Evolutionary conservation across 2,329 filamentous ascomycete species (phyloP), one percentile per base, ranked within the genome.

Genomic region (Cordyceps pruinosa): DNA sequence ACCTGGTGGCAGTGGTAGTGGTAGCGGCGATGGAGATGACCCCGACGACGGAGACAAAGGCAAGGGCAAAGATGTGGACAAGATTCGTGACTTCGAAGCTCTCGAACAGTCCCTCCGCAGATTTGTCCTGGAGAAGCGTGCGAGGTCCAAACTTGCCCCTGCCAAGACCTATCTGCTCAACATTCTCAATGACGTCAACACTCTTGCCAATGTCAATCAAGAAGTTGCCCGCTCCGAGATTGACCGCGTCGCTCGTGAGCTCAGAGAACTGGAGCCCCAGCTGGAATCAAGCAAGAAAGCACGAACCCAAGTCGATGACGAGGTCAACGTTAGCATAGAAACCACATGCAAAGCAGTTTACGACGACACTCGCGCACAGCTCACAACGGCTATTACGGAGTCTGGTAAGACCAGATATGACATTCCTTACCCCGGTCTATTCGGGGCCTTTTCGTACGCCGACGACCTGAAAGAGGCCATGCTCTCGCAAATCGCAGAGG

Each of bases 81-180:
- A 95, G 72, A 79, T 92, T 12, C 84, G 87, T 59, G 92, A 97
- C 66, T 99, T 99, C 68, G 88, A 93, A 66, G 86, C 87, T 54
- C 79, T 99, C 5, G 94, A 99, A 71, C 84, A 89, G 62, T 94
- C 94, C 4, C 73, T 99, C 37, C 84, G 94, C 59, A 85, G 92
- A 45, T 99, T 99, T 64, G 94, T 99, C 8, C 79, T 99, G 26
- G 94, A 99, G 69, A 97, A 97, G 77, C 85, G 94, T 57, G 91
- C 94, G 48, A 85, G 91, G 30, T 97, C 94, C 9, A 99, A 99
- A 75, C 81, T 99, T 59, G 93, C 94, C 1, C 94, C 94, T 5
- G 94, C 94, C 7, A 92, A 91, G 73, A 97, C 93, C 2, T 99
- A 99, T 68, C 83, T 99, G 1, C 77, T 96, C 65, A 99, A 99